Conservation (phyloP, 192 early-diverging fungal species). For the Ambispora gerdemannii region DNA sequence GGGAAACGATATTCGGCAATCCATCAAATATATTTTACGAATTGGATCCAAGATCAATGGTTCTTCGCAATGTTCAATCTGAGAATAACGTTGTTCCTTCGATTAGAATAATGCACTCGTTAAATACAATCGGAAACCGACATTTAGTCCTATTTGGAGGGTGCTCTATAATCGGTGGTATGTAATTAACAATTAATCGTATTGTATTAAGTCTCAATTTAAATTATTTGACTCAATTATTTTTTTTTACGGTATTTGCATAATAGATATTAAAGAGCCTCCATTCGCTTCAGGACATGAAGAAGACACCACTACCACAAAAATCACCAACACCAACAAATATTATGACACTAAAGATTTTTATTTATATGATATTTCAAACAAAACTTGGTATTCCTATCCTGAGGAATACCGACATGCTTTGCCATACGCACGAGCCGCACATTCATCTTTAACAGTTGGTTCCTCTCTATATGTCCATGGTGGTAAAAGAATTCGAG, state of each 20-base stretch:
- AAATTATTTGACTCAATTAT: background rate
- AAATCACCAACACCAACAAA: background rate
- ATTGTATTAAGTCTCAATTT: background rate
- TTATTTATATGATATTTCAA: conserved; percentile 2
- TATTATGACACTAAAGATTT: conserved; percentile 17
- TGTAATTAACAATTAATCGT: too few relatives aligned
- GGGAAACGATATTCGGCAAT: background rate
- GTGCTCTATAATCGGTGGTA: background rate
- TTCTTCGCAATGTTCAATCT: background rate
- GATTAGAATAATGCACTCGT: background rate
- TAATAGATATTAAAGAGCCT: background rate
- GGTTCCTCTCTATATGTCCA: background rate
- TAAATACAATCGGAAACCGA: background rate
- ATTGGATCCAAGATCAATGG: background rate
- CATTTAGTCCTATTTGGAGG: conserved; percentile 11
- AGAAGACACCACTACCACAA: background rate
- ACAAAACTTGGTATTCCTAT: background rate
- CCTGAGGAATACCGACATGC: background rate
- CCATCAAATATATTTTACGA: background rate
- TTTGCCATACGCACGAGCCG: background rate
- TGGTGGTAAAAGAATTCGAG: background rate
- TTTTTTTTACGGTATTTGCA: too few relatives aligned
- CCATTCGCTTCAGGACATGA: background rate
- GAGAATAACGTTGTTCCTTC: background rate
- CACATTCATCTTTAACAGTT: background rate